phyloP scores from a whole-genome alignment of 768 basidiomycete species.

The Kwoniella europaea region DNA sequence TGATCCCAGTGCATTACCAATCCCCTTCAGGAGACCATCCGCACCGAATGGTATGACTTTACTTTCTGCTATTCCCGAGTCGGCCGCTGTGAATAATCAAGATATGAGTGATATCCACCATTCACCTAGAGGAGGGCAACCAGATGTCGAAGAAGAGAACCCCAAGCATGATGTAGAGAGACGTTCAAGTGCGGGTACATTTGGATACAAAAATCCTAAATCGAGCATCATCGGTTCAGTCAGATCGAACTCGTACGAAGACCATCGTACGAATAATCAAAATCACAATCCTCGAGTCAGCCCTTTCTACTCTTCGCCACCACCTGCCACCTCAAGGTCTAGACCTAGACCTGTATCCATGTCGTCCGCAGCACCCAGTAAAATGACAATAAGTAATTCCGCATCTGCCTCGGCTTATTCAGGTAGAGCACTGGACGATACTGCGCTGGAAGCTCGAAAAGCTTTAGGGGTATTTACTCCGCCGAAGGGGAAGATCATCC shows the following conservation, averaged over 20 bases:
- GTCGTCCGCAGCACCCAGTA: slow-evolving; percentile 28
- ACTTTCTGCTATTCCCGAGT: slow-evolving; percentile 23
- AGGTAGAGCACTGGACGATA: slow-evolving; percentile 20
- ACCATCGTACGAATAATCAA: not conserved
- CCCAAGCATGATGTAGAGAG: not conserved
- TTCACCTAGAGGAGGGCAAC: not conserved
- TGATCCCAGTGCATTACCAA: slow-evolving; percentile 16
- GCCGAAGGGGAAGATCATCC: slow-evolving; percentile 18
- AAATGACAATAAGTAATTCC: slow-evolving; percentile 19
- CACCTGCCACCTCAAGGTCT: not conserved
- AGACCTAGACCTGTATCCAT: slow-evolving; percentile 26
- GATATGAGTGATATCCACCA: not conserved
- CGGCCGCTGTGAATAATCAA: not conserved
- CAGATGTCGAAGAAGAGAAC: not conserved
- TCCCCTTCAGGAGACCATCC: slow-evolving; percentile 16
- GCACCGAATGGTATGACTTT: slow-evolving; percentile 4
- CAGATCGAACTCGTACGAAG: not conserved
- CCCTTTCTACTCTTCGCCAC: slow-evolving; percentile 5
- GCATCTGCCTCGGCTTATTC: slow-evolving; percentile 21
- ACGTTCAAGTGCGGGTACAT: slow-evolving; percentile 22
- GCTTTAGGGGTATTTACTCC: slow-evolving; percentile 28
- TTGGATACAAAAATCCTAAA: slow-evolving; percentile 17
- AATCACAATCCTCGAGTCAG: not conserved
- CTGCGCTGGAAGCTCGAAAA: slow-evolving; percentile 20
- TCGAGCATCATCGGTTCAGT: slow-evolving; percentile 15